Evolutionary conservation across 495 filamentous ascomycete species (phyloP), one percentile per base, ranked within the genome.

Genomic region (Trichoderma orchidacearum): DNA sequence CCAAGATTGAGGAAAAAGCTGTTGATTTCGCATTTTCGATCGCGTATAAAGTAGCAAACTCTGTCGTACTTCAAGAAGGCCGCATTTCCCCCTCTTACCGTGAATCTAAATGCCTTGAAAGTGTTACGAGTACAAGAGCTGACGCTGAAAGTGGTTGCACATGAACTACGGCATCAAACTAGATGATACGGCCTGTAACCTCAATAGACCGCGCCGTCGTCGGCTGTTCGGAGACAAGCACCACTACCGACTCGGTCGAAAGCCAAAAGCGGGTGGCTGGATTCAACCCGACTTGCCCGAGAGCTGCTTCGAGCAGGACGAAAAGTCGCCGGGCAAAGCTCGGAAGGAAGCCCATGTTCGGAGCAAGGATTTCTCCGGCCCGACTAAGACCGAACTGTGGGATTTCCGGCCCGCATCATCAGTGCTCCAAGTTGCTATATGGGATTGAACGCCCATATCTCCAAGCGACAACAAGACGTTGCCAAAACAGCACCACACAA

Each of bases 401-500:
- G 34, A 36, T 36, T 15, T 15, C 34, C 34, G 34, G 34, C 41
- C 36, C 7, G 7, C 41, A 23, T 30, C 51, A 53, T 53, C 27
- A 53, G n/a, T n/a, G n/a, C n/a, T 31, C 51, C 30, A 53, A 30
- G 28, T 30, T 29, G 50, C 18, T 23, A n/a, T 30, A 53, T 53
- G 30, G 8, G 27, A 53, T 30, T 34, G 28, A 30, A 31, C 12
- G 15, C 28, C 30, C 51, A 30, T 30, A 34, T 28, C 15, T 30
- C 17, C 28, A 17, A 34, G 13, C 12, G 18, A 15, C 53, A 55
- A 32, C 53, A 25, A n/a, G 21, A 53, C 55, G 54, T 1, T 61
- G 63, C 6, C 53, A 66, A 17, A 59, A 8, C 61, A 30, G 5
- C 51, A 54, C 59, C 8, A 35, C 50, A 62, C 55, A 38, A 77